Evolutionary conservation across 1,284 basidiomycete species (phyloP).

Genomic region (Apiotrichum montevideense): DNA sequence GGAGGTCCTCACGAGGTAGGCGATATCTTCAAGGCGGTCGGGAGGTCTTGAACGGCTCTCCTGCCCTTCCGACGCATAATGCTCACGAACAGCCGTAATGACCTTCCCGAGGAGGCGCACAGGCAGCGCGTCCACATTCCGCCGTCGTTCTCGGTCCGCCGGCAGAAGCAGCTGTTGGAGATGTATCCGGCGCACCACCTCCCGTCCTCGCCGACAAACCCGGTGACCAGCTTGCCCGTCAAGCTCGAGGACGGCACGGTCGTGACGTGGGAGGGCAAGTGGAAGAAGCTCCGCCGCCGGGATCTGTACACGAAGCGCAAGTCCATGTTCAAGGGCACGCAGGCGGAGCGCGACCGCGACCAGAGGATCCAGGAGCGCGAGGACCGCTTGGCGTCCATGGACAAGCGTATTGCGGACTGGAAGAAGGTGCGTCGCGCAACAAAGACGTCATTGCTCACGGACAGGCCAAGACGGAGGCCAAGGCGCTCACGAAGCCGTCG

Average conservation of each 20-base stretch:
- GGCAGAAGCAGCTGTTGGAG: slow-evolving; percentile 31
- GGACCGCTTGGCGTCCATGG: slow-evolving; percentile 39
- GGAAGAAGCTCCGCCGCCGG: slow-evolving; percentile 12
- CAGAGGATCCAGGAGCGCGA: slow-evolving; percentile 27
- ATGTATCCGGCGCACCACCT: slow-evolving; percentile 23
- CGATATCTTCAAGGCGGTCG: no score
- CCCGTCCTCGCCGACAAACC: slow-evolving; percentile 28
- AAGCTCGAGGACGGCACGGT: slow-evolving; percentile 18
- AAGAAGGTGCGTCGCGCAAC: slow-evolving; percentile 30
- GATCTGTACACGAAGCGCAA: slow-evolving; percentile 22
- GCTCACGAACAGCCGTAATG: background rate
- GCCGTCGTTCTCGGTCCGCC: slow-evolving; percentile 31
- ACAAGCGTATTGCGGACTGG: slow-evolving; percentile 42
- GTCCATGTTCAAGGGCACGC: slow-evolving; percentile 40
- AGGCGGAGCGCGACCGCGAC: slow-evolving; percentile 32
- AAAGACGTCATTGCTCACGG: background rate
- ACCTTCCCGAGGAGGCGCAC: background rate
- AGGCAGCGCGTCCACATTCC: slow-evolving; percentile 11
- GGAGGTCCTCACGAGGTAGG: background rate
- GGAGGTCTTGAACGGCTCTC: no score
- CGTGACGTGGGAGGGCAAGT: slow-evolving; percentile 21
- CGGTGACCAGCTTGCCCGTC: slow-evolving; percentile 6
- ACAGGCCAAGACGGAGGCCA: slow-evolving; percentile 17
- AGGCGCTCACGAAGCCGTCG: slow-evolving; percentile 19
- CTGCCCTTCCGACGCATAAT: background rate